These are phyloP conservation scores for Phytophthora cryptogea DNA, from an alignment of 352 stramenopile species.

Conservation along the genomic window DNA sequence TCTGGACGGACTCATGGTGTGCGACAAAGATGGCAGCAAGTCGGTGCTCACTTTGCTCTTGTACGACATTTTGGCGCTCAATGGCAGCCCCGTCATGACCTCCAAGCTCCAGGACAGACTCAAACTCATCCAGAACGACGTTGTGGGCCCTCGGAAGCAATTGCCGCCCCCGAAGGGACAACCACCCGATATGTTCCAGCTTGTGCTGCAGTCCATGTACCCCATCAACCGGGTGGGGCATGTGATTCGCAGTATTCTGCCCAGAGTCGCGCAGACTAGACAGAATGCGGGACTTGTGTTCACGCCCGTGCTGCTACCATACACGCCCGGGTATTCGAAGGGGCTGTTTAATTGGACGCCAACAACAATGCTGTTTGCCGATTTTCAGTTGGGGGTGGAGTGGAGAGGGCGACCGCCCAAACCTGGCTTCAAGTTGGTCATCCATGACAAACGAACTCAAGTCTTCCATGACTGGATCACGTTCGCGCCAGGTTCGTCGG, in stretches of 20 bases:
- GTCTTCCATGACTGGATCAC: slow-evolving; percentile 90
- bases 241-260: slow-evolving; percentile 78
- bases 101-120: slow-evolving; percentile 87
- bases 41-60: slow-evolving; percentile 76
- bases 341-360: slow-evolving; percentile 79
- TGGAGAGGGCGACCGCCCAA: slow-evolving; percentile 79
- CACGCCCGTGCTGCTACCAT: slow-evolving; percentile 76
- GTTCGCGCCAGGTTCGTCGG: slow-evolving; percentile 60
- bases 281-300: slow-evolving; percentile 81
- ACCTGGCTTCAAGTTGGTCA: slow-evolving; percentile 82
- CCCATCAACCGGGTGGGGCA: slow-evolving; percentile 74
- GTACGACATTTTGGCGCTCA: slow-evolving; percentile 87
- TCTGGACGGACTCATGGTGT: slow-evolving; percentile 81
- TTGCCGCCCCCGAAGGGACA: slow-evolving; percentile 76
- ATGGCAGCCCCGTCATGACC: slow-evolving; percentile 81
- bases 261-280: slow-evolving; percentile 72
- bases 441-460: slow-evolving; percentile 85
- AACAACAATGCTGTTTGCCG: slow-evolving; percentile 52
- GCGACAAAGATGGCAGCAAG: slow-evolving; percentile 78
- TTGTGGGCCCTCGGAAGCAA: slow-evolving; percentile 83
- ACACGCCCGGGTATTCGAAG: slow-evolving; percentile 79
- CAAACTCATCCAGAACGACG: slow-evolving; percentile 90
- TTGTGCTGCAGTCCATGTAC: slow-evolving; percentile 88
- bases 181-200: slow-evolving; percentile 77
- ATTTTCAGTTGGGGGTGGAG: slow-evolving; percentile 85